These are phyloP conservation scores for Sechiopsis laciniata DNA, from an alignment of 306 rosid species.

Conservation along the genomic window DNA sequence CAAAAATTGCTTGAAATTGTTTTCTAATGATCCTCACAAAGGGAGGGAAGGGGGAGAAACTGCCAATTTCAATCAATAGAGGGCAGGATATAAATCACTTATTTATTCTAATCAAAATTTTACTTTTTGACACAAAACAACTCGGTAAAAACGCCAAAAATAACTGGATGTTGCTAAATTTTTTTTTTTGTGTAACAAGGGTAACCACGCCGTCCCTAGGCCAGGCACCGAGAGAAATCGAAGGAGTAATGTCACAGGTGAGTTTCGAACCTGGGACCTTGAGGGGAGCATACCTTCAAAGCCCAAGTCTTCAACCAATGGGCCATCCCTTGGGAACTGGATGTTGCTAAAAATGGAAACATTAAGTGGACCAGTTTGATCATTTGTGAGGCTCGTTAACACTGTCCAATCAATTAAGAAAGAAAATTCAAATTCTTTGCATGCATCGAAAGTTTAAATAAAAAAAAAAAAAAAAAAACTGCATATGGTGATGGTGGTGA, in stretches of 20 bases:
- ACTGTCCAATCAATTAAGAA: not conserved
- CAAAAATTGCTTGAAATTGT: not conserved
- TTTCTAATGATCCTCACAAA: not conserved
- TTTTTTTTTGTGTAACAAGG: no score
- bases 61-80: not conserved
- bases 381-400: not conserved
- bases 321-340: no score
- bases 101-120: no score
- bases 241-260: no score
- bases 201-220: no score
- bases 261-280: no score
- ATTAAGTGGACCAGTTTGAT: not conserved
- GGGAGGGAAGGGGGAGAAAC: not conserved
- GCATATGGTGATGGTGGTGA: not conserved
- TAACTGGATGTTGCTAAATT: not conserved
- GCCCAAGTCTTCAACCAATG: no score
- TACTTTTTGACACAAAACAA: not conserved
- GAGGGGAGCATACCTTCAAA: no score
- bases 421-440: conserved; percentile 8
- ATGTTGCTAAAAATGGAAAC: not conserved
- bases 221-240: no score
- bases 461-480: not conserved
- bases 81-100: no score
- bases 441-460: conserved; percentile 1
- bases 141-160: not conserved